Base-by-base conservation (phyloP, 2,329 filamentous ascomycete species). In the Epicoccum sorghinum region DNA sequence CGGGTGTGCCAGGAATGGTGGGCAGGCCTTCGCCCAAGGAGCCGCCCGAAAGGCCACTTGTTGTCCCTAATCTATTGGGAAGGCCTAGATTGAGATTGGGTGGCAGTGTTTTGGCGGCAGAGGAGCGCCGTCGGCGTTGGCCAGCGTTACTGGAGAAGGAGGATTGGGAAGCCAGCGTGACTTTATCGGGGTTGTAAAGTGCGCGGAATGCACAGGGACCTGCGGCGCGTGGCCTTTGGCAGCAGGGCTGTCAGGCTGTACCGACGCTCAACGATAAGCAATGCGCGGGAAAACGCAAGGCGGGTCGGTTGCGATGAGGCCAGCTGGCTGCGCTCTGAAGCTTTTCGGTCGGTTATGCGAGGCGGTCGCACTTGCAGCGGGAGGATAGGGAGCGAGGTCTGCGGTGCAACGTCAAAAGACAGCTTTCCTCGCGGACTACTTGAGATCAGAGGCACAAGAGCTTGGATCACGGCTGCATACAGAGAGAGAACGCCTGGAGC, bases 91-190 rank as follows among this genome's bases (percentile, higher is more conserved):
- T 68, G 7, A 61, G 57, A 24, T 62, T 63, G 25, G 52, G 41
- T 27, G 71, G 71, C 51, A 65, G 68, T 37, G 73, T 67, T 61
- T 63, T 71, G 37, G 71, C 71, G 57, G 72, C 73, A 50, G 73
- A 76, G 27, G 72, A 75, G 60, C 73, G 72, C 67, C 73, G 67
- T 60, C 73, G 72, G 62, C 73, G 72, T 69, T 75, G 72, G 64
- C 70, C 71, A 67, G 69, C 61, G 47, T 68, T 65, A 67, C 69
- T 67, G 64, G 70, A 67, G 55, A 72, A 72, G 55, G 71, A 71
- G 38, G 65, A 67, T 59, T 69, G 67, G 52, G 72, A 72, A 70
- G 73, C 73, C 73, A 76, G 65, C 68, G 67, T 70, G 73, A 73
- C 63, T 64, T 66, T 52, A 55, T 57, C 53, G 44, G 54, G 44